Conservation (phyloP, 495 filamentous ascomycete genomes). For the Penicillium egyptiacum region DNA sequence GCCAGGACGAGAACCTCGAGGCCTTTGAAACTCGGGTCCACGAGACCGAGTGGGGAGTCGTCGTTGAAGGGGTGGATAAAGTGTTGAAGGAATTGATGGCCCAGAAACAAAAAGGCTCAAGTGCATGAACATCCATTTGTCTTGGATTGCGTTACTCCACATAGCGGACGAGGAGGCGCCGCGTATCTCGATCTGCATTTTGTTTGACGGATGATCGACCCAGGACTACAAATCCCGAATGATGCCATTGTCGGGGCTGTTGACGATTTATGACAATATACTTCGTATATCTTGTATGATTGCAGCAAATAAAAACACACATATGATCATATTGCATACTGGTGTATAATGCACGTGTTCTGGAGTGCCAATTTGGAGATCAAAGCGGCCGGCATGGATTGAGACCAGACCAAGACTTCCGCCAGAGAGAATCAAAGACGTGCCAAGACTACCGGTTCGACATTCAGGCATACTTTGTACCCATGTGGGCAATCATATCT, state of each 20-base stretch:
- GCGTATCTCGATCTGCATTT: slow-evolving; percentile 5
- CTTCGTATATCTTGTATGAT: slow-evolving; percentile 20
- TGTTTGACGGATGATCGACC: background rate
- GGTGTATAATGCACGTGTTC: background rate
- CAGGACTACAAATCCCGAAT: slow-evolving; percentile 2
- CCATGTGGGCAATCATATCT: background rate
- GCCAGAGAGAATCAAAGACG: background rate
- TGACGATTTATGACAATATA: slow-evolving; percentile 33
- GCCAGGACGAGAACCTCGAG: slow-evolving; percentile 59
- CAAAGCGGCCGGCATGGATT: background rate
- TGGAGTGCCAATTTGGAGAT: background rate
- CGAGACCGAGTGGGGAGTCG: slow-evolving; percentile 64
- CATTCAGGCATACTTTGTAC: background rate
- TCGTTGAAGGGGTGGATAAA: slow-evolving; percentile 65
- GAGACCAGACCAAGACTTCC: background rate
- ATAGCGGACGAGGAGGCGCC: background rate
- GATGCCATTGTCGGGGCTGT: slow-evolving; percentile 12
- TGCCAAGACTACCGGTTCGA: background rate
- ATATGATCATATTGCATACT: slow-evolving; percentile 1
- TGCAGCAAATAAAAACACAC: slow-evolving; percentile 13
- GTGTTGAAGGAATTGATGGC: slow-evolving; percentile 49
- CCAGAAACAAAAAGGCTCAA: slow-evolving; percentile 26
- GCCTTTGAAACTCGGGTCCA: slow-evolving; percentile 71
- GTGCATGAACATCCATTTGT: slow-evolving; percentile 9
- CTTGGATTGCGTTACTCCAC: slow-evolving; percentile 3